Conservation (phyloP, 2,329 filamentous ascomycete genomes). For the Zymoseptoria tritici region DNA sequence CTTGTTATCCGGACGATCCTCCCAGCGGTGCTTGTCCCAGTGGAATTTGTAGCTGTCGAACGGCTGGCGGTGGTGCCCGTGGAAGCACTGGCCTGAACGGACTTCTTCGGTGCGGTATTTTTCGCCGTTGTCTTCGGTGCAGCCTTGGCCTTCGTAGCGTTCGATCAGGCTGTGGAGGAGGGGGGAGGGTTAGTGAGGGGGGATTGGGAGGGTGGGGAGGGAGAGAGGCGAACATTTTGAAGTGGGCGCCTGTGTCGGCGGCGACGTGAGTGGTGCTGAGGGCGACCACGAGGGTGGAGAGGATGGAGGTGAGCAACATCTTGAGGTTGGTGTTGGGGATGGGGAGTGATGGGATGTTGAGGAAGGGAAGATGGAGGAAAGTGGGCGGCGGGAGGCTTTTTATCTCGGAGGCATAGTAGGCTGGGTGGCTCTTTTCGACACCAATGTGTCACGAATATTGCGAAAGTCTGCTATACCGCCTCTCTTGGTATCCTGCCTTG, state of each 20-base stretch:
- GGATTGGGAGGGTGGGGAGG: background rate
- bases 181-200: background rate
- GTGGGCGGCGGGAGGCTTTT: background rate
- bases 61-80: background rate
- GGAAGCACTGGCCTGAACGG: background rate
- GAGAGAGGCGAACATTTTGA: background rate
- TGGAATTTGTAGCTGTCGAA: background rate
- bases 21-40: background rate
- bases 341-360: background rate
- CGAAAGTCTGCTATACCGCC: no score
- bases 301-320: background rate
- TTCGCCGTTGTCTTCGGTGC: background rate
- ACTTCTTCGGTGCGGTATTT: background rate
- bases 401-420: background rate
- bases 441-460: background rate
- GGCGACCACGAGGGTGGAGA: background rate
- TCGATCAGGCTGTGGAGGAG: background rate
- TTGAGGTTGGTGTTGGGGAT: background rate
- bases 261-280: background rate
- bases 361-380: background rate
- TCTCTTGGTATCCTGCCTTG: no score
- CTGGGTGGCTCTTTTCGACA: background rate
- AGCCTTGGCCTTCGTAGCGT: background rate
- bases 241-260: background rate
- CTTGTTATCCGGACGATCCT: background rate